These are phyloP conservation scores for Pythium folliculosum DNA, from an alignment of 352 stramenopile genomes.

Conservation along the genomic window DNA sequence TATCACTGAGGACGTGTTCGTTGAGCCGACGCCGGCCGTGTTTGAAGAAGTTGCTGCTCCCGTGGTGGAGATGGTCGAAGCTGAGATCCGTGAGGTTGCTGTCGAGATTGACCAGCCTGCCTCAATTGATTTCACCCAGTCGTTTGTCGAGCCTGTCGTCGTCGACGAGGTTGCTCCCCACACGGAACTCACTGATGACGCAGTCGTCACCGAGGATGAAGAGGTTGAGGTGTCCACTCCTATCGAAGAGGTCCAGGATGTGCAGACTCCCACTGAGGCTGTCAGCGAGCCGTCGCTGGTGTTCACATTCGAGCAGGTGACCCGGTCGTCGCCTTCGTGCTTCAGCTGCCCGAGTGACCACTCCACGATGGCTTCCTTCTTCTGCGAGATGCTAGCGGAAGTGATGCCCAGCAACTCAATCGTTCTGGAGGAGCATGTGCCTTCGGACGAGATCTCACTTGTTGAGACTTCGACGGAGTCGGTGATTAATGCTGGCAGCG, in stretches of 20 bases:
- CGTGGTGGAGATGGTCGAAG: not conserved
- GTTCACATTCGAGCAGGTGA: conserved; percentile 3
- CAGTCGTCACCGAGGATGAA: not conserved
- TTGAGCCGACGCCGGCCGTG: not conserved
- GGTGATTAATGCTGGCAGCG: not conserved
- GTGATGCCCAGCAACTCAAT: not conserved
- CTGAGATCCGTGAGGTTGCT: conserved; percentile 1
- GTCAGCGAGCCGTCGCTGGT: not conserved
- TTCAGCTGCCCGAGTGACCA: conserved; percentile 8
- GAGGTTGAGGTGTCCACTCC: not conserved
- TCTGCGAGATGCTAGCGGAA: conserved; percentile 15
- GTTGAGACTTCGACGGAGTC: not conserved
- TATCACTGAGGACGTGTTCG: not conserved
- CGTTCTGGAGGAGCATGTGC: not conserved
- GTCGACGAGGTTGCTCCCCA: not conserved
- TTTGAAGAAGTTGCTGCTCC: not conserved
- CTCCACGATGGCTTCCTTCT: conserved; percentile 12
- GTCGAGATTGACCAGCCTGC: not conserved
- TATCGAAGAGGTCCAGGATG: conserved; percentile 2
- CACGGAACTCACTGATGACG: too few relatives aligned
- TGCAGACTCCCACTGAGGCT: not conserved
- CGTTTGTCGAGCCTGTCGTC: not conserved
- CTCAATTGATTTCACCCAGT: not conserved
- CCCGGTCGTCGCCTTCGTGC: conserved; percentile 1
- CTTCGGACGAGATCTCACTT: not conserved